Base-by-base conservation (phyloP, 1,284 basidiomycete genomes). In the Moniliella sp. region DNA sequence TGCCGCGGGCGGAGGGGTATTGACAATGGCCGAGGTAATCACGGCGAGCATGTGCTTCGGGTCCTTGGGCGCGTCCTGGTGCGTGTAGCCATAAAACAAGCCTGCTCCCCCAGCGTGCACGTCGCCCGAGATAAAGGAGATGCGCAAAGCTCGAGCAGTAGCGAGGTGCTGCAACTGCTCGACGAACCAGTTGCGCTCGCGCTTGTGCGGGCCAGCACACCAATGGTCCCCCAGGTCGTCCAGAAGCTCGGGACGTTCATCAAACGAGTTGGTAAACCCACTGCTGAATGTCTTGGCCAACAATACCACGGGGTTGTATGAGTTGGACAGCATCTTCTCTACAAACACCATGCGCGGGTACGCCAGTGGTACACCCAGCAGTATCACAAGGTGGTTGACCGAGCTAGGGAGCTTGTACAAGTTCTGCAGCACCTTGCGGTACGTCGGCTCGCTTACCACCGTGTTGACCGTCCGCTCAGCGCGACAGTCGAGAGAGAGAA, bases 161-260 rank as follows among this genome's bases (percentile, higher is more conserved):
- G 44, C 41, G 3, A 59, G 17, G 32, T 51, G 43, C 32, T 59
- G 54, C 3, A 47, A 41, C 1, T 76, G 69, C 39, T 76, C 68
- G 19, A 97, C 71, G 11, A 94, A 68, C 73, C 73, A 76, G 59
- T 94, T 94, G 32, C 88, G 74, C 61, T 94, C 88, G 62, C 69
- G 68, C 74, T 91, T 67, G 47, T 67, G 65, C 3, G 45, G 45
- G 12, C 40, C 50, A 1, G 63, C 59, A 33, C 60, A 63, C 58
- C 91, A 67, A 64, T 93, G 84, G 62, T 94, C 84, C 21, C 31
- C 23, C 11, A 62, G 33, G 28, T 62, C 60, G 29, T 62, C 60
- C 7, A 61, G 46, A 8, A 61, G 39, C 32, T 61, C 58, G 7
- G 54, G 57, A 18, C 57, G 45, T 16, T 53, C 58, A 33, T 61